Conservation (phyloP, 2,329 filamentous ascomycete genomes). For the Cyphellophora europaea region DNA sequence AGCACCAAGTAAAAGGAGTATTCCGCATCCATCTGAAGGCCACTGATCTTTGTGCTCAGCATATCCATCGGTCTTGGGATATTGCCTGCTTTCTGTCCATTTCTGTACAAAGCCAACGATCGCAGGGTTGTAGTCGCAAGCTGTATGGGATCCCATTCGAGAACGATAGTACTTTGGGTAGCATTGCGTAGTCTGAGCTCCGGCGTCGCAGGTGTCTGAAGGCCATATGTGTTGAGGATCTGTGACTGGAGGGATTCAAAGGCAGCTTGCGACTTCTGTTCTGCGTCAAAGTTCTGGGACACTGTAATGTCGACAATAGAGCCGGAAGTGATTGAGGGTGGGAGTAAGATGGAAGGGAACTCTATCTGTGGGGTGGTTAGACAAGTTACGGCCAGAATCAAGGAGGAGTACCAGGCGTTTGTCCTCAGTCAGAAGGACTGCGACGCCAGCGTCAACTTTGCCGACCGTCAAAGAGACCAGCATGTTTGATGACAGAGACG, state of each 20-base stretch:
- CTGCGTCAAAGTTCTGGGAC: conserved; percentile 71
- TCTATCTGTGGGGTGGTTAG: conserved; percentile 61
- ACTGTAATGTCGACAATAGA: conserved; percentile 98
- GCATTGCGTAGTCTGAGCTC: conserved; percentile 88
- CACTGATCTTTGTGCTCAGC: conserved; percentile 92
- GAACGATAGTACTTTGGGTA: conserved; percentile 94
- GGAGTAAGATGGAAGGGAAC: conserved; percentile 94
- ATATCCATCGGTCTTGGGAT: conserved; percentile 82
- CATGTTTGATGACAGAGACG: conserved; percentile 50
- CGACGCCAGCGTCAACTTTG: conserved; percentile 98
- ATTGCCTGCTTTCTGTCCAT: conserved; percentile 91
- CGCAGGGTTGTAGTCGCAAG: conserved; percentile 87
- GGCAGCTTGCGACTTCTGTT: conserved; percentile 61
- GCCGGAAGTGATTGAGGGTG: conserved; percentile 87
- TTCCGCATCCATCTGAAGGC: conserved; percentile 90
- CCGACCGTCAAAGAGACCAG: conserved; percentile 95
- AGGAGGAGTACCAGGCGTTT: conserved; percentile 66
- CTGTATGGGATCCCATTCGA: conserved; percentile 94
- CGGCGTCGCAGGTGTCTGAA: conserved; percentile 65
- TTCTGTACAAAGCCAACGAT: conserved; percentile 83
- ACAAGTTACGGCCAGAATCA: background rate
- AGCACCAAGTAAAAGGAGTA: conserved; percentile 92
- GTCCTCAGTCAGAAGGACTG: conserved; percentile 90
- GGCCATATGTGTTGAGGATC: conserved; percentile 80
- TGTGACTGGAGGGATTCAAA: conserved; percentile 82